Conservation (phyloP, 2,329 filamentous ascomycete genomes). For the Trichoderma oligosporum region DNA sequence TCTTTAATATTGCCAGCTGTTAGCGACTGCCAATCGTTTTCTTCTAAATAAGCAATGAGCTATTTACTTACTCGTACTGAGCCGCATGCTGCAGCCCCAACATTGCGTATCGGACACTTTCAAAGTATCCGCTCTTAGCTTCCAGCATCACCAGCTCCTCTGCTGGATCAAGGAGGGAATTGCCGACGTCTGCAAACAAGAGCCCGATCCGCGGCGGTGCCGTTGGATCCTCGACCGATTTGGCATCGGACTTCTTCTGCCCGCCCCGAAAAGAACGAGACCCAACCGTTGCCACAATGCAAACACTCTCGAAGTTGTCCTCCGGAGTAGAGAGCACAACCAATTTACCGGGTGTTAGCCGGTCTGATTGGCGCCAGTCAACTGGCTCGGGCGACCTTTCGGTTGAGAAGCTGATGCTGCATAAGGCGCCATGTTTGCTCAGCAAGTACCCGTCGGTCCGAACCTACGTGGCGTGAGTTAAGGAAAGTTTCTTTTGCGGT, state of each 20-base stretch:
- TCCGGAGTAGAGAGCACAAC: constrained; percentile 49
- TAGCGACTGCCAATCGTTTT: not conserved
- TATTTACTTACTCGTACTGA: constrained; percentile 48
- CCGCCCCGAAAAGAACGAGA: constrained; percentile 57
- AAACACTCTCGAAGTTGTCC: constrained; percentile 62
- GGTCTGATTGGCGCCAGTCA: constrained; percentile 55
- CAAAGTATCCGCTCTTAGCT: constrained; percentile 68
- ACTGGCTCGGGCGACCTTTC: constrained; percentile 57
- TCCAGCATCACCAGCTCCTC: constrained; percentile 76
- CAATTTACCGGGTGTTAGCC: constrained; percentile 51
- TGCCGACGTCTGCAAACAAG: constrained; percentile 59
- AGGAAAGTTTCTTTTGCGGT: not conserved
- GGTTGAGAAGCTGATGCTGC: constrained; percentile 67
- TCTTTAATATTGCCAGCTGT: constrained; percentile 26
- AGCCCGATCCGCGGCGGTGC: constrained; percentile 69
- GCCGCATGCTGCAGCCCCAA: constrained; percentile 63
- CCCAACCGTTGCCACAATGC: constrained; percentile 68
- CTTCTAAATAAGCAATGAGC: not conserved
- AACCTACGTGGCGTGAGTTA: constrained; percentile 46
- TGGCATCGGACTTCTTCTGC: constrained; percentile 54
- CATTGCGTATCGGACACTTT: constrained; percentile 70
- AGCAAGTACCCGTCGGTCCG: constrained; percentile 63
- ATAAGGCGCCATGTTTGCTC: constrained; percentile 58
- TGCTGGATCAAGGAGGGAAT: constrained; percentile 64
- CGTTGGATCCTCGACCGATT: constrained; percentile 22